Conservation (phyloP, 1,284 basidiomycete genomes). For the Cryptococcus sp. region DNA sequence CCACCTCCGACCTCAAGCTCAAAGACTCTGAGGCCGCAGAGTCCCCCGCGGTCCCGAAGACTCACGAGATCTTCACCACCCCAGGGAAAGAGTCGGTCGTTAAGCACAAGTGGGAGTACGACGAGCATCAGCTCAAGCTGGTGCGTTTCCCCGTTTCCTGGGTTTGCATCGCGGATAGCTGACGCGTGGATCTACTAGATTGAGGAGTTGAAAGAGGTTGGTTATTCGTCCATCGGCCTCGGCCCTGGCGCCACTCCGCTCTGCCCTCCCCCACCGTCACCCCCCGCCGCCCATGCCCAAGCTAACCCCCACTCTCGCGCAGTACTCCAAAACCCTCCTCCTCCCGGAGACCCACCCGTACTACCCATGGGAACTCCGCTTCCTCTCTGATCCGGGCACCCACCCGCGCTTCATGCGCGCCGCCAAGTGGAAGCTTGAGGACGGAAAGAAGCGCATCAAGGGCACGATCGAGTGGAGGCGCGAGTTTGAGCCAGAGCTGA, state of each 20-base stretch:
- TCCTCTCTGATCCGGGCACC: constrained; percentile 69
- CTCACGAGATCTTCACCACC: constrained; percentile 52
- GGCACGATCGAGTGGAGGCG: constrained; percentile 75
- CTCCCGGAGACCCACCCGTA: constrained; percentile 68
- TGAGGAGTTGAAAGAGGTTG: constrained; percentile 61
- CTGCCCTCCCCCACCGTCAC: too few relatives aligned
- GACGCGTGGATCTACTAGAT: constrained; percentile 49
- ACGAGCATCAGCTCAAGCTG: constrained; percentile 59
- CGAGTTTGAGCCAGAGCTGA: constrained; percentile 75
- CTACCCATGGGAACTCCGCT: constrained; percentile 68
- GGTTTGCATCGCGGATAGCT: not conserved
- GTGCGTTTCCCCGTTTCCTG: constrained; percentile 17
- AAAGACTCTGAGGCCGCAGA: constrained; percentile 15
- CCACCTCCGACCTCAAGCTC: constrained; percentile 17
- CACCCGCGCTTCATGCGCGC: constrained; percentile 77
- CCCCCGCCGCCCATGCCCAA: not conserved
- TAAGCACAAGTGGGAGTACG: constrained; percentile 60
- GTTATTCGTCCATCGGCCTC: constrained; percentile 17
- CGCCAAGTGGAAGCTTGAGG: constrained; percentile 72
- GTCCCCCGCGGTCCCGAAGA: constrained; percentile 29
- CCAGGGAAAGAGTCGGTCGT: constrained; percentile 55
- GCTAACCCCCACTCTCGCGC: not conserved
- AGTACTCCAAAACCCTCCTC: constrained; percentile 64
- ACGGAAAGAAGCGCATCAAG: constrained; percentile 72
- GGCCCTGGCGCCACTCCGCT: not conserved